Base-by-base conservation (phyloP, 2,329 filamentous ascomycete species). In the Fusarium mundagurra region DNA sequence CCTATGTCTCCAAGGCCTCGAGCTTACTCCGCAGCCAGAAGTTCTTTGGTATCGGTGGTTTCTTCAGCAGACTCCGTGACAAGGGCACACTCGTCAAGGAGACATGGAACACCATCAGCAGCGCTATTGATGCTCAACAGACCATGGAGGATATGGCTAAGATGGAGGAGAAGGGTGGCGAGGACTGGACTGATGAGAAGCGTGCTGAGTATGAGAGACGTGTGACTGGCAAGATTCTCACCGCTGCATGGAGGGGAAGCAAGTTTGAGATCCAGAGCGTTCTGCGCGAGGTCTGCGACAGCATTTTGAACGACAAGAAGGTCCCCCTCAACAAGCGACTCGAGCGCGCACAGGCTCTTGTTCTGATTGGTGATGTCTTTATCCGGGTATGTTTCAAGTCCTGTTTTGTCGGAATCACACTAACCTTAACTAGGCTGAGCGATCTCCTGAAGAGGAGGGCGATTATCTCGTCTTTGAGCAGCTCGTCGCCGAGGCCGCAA, bases 71-170 rank as follows among this genome's bases (percentile, higher is more conserved):
- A 62, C 89, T 99, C 78, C 97, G 96, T 86, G 96, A 99, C 83
- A 98, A 98, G 90, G 96, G 96, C 71, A 96, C 93, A 6, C 89
- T 98, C 71, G 95, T 97, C 79, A 98, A 98, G 88, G 96, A 99
- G 81, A 98, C 96, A 3, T 99, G 96, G 96, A 96, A 94, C 81
- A 99, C 96, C 36, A 98, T 99, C 81, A 95, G 92, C 73, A 97
- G 94, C 59, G 96, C 96, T 44, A 97, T 99, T 75, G 95, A 98
- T 81, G 96, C 96, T 33, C 96, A 99, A 86, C 93, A 98, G 86
- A 98, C 95, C 69, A 98, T 99, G 91, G 96, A 99, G 86, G 96
- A 98, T 83, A 98, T 99, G 96, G 95, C 95, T 62, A 95, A 96
- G 82, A 88, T 96, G 84, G 96, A 99, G 85, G 94, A 98, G 86